A percentile compares a stretch with the other conserved stretches of the same genome.
Evolutionary conservation across 1,139 yeast genomes (phyloP).

Genomic region (Debaryomycetaceae sp.): DNA sequence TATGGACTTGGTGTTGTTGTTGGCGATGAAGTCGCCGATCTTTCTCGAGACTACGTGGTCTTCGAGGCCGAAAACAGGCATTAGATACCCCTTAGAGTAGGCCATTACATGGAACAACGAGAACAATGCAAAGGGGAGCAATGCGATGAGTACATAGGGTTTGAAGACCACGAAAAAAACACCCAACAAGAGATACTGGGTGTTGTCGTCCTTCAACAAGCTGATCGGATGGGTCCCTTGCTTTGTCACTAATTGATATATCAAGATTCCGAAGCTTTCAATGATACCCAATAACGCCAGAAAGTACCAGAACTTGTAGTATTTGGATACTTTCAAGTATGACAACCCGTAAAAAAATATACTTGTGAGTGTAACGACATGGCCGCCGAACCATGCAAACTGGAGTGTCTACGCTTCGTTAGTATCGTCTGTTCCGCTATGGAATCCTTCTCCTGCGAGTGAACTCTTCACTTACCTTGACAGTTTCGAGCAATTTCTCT

Average conservation of each 20-base stretch:
- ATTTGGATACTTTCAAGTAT: slow-evolving; percentile 22
- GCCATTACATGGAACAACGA: slow-evolving; percentile 61
- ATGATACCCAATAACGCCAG: slow-evolving; percentile 63
- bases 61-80: slow-evolving; percentile 61
- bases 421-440: slow-evolving; percentile 6
- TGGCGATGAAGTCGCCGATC: slow-evolving; percentile 55
- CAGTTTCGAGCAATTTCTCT: slow-evolving; percentile 14
- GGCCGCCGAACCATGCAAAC: slow-evolving; percentile 70
- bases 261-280: slow-evolving; percentile 73
- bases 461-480: slow-evolving; percentile 12
- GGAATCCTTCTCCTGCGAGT: neutral
- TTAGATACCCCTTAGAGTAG: slow-evolving; percentile 56
- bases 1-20: slow-evolving; percentile 69
- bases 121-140: slow-evolving; percentile 51
- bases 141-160: slow-evolving; percentile 42
- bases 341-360: slow-evolving; percentile 54
- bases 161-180: slow-evolving; percentile 32
- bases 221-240: slow-evolving; percentile 31
- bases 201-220: slow-evolving; percentile 42
- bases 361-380: slow-evolving; percentile 58
- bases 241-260: slow-evolving; percentile 50
- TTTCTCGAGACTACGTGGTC: slow-evolving; percentile 34
- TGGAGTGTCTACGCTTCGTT: slow-evolving; percentile 39
- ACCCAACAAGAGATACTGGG: slow-evolving; percentile 48
- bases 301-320: slow-evolving; percentile 52